Evolutionary conservation across 2,329 filamentous ascomycete species (phyloP).

Genomic region (Massarina eburnea): DNA sequence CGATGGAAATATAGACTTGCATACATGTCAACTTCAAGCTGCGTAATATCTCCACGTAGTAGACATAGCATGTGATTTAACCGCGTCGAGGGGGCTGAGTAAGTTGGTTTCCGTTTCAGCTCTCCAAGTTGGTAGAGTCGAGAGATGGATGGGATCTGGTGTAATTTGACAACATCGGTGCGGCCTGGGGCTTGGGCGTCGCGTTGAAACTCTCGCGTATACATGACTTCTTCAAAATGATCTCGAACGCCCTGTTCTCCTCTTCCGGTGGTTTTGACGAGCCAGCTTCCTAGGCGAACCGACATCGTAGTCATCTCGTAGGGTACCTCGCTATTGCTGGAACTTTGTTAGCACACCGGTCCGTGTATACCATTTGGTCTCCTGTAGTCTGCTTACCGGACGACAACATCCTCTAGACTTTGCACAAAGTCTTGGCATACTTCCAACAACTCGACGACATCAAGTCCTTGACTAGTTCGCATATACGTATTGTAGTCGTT

Average conservation of each 20-base stretch:
- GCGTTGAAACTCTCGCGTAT: constrained; percentile 25
- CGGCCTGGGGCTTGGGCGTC: constrained; percentile 11
- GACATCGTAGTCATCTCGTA: constrained; percentile 25
- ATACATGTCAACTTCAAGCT: constrained; percentile 29
- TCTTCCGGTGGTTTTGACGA: constrained; percentile 17
- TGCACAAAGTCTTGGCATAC: constrained; percentile 27
- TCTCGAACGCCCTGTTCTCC: constrained; percentile 15
- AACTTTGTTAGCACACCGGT: not conserved
- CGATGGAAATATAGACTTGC: not conserved
- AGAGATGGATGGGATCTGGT: constrained; percentile 29
- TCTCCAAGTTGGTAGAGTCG: constrained; percentile 29
- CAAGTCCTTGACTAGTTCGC: constrained; percentile 14
- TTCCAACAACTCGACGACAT: constrained; percentile 19
- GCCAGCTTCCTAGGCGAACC: constrained; percentile 20
- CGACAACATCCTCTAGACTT: constrained; percentile 20
- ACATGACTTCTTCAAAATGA: constrained; percentile 28
- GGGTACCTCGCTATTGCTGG: constrained; percentile 12
- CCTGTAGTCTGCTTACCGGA: constrained; percentile 5
- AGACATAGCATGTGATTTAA: constrained; percentile 35
- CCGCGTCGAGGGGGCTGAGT: constrained; percentile 19
- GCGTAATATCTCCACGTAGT: constrained; percentile 37
- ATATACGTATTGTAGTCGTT: constrained; percentile 26
- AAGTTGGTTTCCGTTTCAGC: constrained; percentile 25
- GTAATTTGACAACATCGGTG: constrained; percentile 18
- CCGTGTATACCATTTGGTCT: not conserved